Evolutionary conservation across 2,329 filamentous ascomycete genomes (phyloP), one percentile per base, ranked within the genome.

Genomic region (Diaporthe citrichinensis): DNA sequence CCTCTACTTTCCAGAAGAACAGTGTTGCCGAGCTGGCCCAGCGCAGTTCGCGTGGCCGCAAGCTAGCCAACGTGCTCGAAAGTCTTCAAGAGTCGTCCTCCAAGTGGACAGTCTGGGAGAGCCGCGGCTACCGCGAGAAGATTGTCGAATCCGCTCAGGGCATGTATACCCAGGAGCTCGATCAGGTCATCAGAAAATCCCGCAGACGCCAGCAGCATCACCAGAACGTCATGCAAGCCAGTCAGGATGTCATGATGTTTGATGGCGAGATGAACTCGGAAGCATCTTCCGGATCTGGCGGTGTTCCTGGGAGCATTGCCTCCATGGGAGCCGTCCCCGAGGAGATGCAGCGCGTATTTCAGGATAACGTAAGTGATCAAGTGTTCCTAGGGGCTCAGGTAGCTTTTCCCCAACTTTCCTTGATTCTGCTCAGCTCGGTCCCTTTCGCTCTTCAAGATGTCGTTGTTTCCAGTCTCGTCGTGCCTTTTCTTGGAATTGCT

Each of bases 321-420:
- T 57, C 49, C 5, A 10, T 57, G n/a, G 67, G 67, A 12, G 67
- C 67, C n/a, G 36, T 55, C n/a, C 46, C 67, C 23, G 49, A 55
- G 9, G 49, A 71, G 49, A 57, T 71, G 67, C 49, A 71, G 23
- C 31, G 46, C 20, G 67, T 71, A 12, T 71, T 71, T 55, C 46
- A 71, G 67, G 67, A 71, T 71, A 55, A 57, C 51, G 46, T 71
- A 71, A 71, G 46, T 71, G 49, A 55, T 39, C 65, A 55, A 41
- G 67, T 55, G 25, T 71, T 57, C 67, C 34, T 71, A 55, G 67
- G 67, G 34, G 59, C 59, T 65, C 59, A 65, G 59, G 41, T 65
- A 65, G 39, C 59, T 65, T 62, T n/a, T 39, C 59, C 59, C 59
- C 59, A 65, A 17, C 25, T 46, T 34, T 65, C 10, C 39, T 31